phyloP scores from a whole-genome alignment of 2,329 filamentous ascomycete genomes.

The Exophiala lecanii-corni region DNA sequence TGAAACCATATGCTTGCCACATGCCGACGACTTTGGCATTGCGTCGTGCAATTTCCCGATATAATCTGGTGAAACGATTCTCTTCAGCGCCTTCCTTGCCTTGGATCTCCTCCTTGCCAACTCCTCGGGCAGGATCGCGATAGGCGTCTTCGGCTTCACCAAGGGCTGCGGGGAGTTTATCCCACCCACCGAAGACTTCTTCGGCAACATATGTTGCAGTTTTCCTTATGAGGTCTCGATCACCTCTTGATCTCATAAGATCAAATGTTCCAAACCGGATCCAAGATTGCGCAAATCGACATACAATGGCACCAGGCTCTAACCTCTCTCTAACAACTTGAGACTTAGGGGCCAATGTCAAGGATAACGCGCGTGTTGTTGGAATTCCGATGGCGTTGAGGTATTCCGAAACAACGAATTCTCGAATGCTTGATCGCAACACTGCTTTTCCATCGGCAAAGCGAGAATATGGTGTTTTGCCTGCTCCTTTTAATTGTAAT shows the following conservation, averaged over 20 bases:
- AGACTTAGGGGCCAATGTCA: constrained; percentile 69
- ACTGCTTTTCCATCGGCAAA: constrained; percentile 97
- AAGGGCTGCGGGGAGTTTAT: constrained; percentile 63
- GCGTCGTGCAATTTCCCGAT: constrained; percentile 76
- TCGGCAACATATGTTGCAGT: constrained; percentile 81
- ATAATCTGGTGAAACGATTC: constrained; percentile 82
- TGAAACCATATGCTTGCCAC: constrained; percentile 99
- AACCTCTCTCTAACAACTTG: constrained; percentile 72
- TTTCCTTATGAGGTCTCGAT: constrained; percentile 67
- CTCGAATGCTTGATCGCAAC: constrained; percentile 82
- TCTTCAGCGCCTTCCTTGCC: constrained; percentile 65
- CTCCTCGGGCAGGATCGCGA: constrained; percentile 45
- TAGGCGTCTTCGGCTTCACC: constrained; percentile 32
- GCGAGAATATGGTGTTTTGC: constrained; percentile 86
- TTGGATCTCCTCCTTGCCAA: constrained; percentile 58
- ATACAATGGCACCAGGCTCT: constrained; percentile 89
- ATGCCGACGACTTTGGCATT: constrained; percentile 85
- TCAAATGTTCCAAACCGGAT: constrained; percentile 94
- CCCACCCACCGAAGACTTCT: constrained; percentile 83
- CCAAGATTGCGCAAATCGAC: constrained; percentile 88
- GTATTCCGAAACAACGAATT: constrained; percentile 85
- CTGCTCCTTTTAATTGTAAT: constrained; percentile 89
- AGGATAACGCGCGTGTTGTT: constrained; percentile 76
- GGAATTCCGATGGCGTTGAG: constrained; percentile 82
- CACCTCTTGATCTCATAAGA: constrained; percentile 74